Conservation (phyloP, 176 grass and related monocot species). For the Leersia perrieri region DNA sequence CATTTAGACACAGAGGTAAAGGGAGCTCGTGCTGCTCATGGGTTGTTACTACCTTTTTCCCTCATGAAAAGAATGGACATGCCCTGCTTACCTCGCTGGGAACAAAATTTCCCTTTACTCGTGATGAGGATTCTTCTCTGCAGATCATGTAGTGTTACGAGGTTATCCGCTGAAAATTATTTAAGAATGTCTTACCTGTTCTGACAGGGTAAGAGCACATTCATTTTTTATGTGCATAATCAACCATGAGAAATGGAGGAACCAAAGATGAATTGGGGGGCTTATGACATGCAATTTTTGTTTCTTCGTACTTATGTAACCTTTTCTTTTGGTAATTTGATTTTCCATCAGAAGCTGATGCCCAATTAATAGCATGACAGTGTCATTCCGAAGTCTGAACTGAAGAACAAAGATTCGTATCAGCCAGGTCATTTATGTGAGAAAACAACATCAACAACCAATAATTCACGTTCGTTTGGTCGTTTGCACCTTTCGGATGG, state of each 20-base stretch:
- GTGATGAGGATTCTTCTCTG: neutral
- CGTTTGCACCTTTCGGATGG: constrained; percentile 1
- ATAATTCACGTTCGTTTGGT: neutral
- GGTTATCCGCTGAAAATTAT: neutral
- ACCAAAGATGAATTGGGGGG: neutral
- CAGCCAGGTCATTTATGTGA: neutral
- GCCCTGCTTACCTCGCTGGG: neutral
- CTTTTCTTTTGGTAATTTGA: neutral
- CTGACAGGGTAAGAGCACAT: neutral
- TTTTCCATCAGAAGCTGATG: neutral
- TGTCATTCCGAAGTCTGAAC: neutral
- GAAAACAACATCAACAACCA: neutral
- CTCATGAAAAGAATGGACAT: constrained; percentile 33
- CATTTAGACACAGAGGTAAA: neutral
- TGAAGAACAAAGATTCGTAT: neutral
- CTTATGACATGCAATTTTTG: neutral
- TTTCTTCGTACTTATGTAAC: neutral
- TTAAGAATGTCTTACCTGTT: neutral
- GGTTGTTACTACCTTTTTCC: neutral
- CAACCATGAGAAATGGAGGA: neutral
- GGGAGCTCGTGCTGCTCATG: neutral
- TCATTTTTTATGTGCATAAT: neutral
- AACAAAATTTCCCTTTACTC: constrained; percentile 20
- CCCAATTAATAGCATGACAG: neutral
- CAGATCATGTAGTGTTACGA: neutral